phyloP scores from a whole-genome alignment of 192 early-diverging fungal genomes.

The Piromyces finnis region DNA sequence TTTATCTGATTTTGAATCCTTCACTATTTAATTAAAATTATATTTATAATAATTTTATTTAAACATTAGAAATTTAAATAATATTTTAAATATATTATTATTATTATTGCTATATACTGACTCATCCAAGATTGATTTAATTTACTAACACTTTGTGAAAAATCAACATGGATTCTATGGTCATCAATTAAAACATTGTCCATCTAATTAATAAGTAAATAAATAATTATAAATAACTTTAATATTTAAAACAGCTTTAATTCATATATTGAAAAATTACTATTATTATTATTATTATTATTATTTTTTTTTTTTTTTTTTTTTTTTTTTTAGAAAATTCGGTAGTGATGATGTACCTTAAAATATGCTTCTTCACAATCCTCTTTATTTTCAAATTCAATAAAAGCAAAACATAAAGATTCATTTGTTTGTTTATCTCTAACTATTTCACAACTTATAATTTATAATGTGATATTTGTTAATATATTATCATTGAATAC shows the following conservation, averaged over 20 bases:
- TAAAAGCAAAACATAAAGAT: constrained; percentile 86
- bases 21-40: constrained; percentile 1
- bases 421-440: constrained; percentile 64
- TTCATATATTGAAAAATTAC: too few relatives aligned
- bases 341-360: too few relatives aligned
- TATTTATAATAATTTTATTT: too few relatives aligned
- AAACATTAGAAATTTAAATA: too few relatives aligned
- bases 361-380: constrained; percentile 47
- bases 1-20: constrained; percentile 15
- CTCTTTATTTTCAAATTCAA: constrained; percentile 80
- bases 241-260: too few relatives aligned
- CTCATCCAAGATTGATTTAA: constrained; percentile 62
- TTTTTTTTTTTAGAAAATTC: too few relatives aligned
- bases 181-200: constrained; percentile 93
- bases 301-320: neutral
- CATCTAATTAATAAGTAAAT: constrained; percentile 58
- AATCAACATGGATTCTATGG: constrained; percentile 89
- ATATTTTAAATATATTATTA: too few relatives aligned
- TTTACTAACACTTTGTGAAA: constrained; percentile 85
- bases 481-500: too few relatives aligned
- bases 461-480: too few relatives aligned
- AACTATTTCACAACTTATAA: constrained; percentile 67
- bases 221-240: too few relatives aligned
- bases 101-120: constrained; percentile 20
- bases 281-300: neutral